Evolutionary conservation across 2,329 filamentous ascomycete species (phyloP), one percentile per base, ranked within the genome.

Genomic region (Raffaelea deltoideospora): DNA sequence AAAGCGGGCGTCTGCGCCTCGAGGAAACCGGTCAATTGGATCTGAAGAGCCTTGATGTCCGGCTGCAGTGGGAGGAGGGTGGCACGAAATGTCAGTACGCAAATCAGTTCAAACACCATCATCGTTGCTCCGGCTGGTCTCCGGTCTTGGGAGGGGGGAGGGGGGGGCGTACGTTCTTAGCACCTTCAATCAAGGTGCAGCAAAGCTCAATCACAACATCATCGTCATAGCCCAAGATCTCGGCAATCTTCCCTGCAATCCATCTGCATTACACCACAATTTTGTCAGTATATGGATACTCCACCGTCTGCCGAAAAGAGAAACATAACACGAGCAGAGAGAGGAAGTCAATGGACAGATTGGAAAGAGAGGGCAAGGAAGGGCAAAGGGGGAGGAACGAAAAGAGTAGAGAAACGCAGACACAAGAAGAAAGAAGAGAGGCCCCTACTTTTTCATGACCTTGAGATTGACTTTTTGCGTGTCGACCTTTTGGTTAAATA

Each of bases 391-490:
- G n/a, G n/a, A n/a, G n/a, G n/a, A n/a, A n/a, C n/a, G n/a, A n/a
- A n/a, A n/a, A n/a, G n/a, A n/a, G n/a, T n/a, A n/a, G n/a, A n/a
- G n/a, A n/a, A n/a, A n/a, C n/a, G n/a, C n/a, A n/a, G n/a, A n/a
- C n/a, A n/a, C 7, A 31, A 15, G n/a, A 10, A 10, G 32, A 21
- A 6, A 24, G 24, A 19, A 18, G 17, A 6, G 11, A 15, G 8
- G 15, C 42, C 60, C 77, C 52, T 54, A 92, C 83, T 90, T 93
- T 69, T 95, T 95, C 76, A 98, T 93, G 38, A 98, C 83, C 57
- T 93, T 85, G 35, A 94, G 67, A 54, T 98, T 95, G 58, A 98
- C 86, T 64, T 96, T 96, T 48, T 78, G 75, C 74, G 92, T 94
- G 64, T 98, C 87, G 45, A 98, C 90, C 64, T 95, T 95, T 55